Base-by-base conservation (phyloP, 2,329 filamentous ascomycete genomes). In the Trichophyton mentagrophytes region DNA sequence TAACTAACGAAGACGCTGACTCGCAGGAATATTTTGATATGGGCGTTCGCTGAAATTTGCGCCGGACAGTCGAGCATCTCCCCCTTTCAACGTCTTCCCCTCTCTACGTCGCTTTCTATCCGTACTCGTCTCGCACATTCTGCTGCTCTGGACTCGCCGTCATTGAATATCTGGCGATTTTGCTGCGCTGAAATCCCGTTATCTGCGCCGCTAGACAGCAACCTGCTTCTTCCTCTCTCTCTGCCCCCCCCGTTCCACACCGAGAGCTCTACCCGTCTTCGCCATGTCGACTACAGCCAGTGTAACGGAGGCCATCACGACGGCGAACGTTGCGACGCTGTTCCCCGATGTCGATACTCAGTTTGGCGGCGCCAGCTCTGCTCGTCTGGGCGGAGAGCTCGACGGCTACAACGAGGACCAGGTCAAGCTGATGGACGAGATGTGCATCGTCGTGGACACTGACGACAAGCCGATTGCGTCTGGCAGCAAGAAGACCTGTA, bases 401-500 rank as follows among this genome's bases (percentile, higher is more conserved):
- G 87, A 87, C 61, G 93, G 92, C 58, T 95, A 97, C 78, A 91
- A 97, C 78, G 92, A 89, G 73, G 92, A 97, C 79, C 93, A 99
- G 78, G 96, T 96, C 69, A 86, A 92, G 58, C 78, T 99, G 69
- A 99, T 99, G 93, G 92, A 99, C 70, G 93, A 97, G 79, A 88
- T 96, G 57, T 99, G 93, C 81, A 97, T 99, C 72, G 93, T 99
- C 17, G 79, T 95, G 55, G 92, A 97, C 74, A 85, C 95, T 69
- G 83, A 97, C 69, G 93, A 97, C 74, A 79, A 84, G 69, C 91
- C 92, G 33, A 96, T 99, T 73, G 93, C 93, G 65, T 96, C 90
- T 67, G 92, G 90, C 58, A 96, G 89, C 85, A 97, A 99, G 83
- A 99, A 99, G 80, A 84, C 90, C 61, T 99, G 93, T 95, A 78